Percentiles rank a stretch among this genome's conserved stretches.
These are phyloP conservation scores for Suillus placidus DNA, from an alignment of 768 basidiomycete species.

Conservation along the genomic window DNA sequence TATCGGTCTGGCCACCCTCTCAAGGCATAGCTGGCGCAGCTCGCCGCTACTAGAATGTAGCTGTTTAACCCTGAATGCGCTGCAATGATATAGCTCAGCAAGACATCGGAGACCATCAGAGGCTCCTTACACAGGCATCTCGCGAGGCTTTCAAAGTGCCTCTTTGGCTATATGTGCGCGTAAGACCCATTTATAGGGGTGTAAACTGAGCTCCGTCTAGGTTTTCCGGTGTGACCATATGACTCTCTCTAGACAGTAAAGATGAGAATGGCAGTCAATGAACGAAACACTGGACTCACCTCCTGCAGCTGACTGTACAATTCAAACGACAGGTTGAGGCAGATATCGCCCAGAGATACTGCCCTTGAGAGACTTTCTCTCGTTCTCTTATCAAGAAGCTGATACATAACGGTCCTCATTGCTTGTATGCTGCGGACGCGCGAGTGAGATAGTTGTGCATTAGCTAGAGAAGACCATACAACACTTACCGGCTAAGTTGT, in stretches of 20 bases:
- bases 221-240: background rate
- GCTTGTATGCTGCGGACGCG: background rate
- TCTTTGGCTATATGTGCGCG: background rate
- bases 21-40: background rate
- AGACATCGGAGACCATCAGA: background rate
- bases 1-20: background rate
- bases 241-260: background rate
- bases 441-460: background rate
- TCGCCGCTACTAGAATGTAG: background rate
- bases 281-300: background rate
- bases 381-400: slow-evolving; percentile 5
- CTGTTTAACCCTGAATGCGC: background rate
- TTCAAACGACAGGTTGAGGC: slow-evolving; percentile 1
- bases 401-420: slow-evolving; percentile 7
- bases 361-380: slow-evolving; percentile 6
- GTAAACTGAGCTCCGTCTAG: background rate
- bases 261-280: background rate
- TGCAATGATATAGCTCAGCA: background rate
- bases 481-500: slow-evolving; percentile 5
- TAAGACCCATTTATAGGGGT: background rate
- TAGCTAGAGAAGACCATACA: background rate
- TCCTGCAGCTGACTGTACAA: background rate
- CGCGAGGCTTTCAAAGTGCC: background rate
- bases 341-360: slow-evolving; percentile 3
- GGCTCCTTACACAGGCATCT: background rate